Evolutionary conservation across 129 eudicot species (phyloP), one percentile per base, ranked within the genome.

Genomic region (Flaveria linearis): DNA sequence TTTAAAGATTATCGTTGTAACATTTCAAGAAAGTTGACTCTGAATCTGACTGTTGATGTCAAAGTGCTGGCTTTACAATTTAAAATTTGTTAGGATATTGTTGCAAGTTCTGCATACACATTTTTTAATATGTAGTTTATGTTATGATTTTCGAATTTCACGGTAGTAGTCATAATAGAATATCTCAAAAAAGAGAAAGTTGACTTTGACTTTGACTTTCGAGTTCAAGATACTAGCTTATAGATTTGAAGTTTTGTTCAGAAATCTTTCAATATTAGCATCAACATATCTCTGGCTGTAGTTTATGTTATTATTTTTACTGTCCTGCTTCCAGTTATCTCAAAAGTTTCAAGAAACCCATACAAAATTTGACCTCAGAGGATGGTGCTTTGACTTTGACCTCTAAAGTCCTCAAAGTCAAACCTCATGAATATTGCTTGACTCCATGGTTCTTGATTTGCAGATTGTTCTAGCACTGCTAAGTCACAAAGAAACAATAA

Each of bases 391-490:
- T 76, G 73, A 47, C 56, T 28, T 73, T 79, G 30, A 57, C 43
- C 42, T 52, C 30, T 30, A 51, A 39, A 18, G 0, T 49, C 20
- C 7, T 28, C 17, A 53, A 11, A 69, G 18, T 71, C 45, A 78
- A 14, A 13, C 47, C 39, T 71, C 45, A 78, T 78, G 42, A 41
- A 77, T 22, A 53, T 68, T 42, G 58, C 49, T 78, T 58, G 28
- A 47, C 67, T 66, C 28, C 62, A 17, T 57, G 71, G 39, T 69
- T 33, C 72, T 69, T 58, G 53, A 39, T 47, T 28, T 87, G 80
- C 87, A 87, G 92, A 87, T 90, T 76, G 85, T 90, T 73, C 67
- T 68, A 25, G 81, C 84, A 60, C 70, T 90, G 49, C 70, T 90
- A 72, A 81, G 73, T 56, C 82, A 90, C 76, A 64, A 72, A 16